These are phyloP conservation scores for Lolium multiflorum DNA, from an alignment of 176 grass and related monocot species.

Conservation along the genomic window DNA sequence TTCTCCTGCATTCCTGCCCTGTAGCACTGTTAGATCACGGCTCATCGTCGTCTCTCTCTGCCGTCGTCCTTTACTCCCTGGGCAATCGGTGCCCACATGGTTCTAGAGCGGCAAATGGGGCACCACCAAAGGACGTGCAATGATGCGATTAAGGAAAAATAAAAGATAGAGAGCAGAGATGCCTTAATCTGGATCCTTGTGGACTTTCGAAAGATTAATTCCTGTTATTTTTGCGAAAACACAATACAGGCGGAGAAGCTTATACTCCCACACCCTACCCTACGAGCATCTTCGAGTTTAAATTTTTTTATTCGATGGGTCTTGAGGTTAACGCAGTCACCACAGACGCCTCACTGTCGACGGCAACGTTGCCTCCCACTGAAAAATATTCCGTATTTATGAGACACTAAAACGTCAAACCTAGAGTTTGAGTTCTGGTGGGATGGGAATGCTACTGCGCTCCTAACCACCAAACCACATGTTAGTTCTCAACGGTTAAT, in stretches of 20 bases:
- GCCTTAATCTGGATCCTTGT: not conserved
- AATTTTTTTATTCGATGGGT: too few species aligned
- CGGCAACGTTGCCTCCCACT: too few species aligned
- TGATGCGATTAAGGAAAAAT: not conserved
- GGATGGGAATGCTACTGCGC: too few species aligned
- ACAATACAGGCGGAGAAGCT: too few species aligned
- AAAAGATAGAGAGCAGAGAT: not conserved
- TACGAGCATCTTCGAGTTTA: too few species aligned
- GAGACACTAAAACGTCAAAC: too few species aligned
- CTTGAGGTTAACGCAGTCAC: too few species aligned
- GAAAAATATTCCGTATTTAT: too few species aligned
- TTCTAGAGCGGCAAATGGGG: conserved; percentile 30
- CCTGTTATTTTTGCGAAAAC: not conserved
- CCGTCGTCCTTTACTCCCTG: conserved; percentile 17
- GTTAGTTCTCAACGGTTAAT: not conserved
- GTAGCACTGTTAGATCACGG: not conserved
- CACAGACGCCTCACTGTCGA: too few species aligned
- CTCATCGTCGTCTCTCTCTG: conserved; percentile 8
- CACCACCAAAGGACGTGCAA: conserved; percentile 29
- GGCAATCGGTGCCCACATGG: conserved; percentile 26
- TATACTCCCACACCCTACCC: too few species aligned
- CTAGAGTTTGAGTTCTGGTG: too few species aligned
- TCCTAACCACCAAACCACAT: too few species aligned
- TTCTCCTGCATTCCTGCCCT: not conserved
- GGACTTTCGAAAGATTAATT: not conserved